These are phyloP conservation scores for Candida boleticola DNA, from an alignment of 805 yeast species.

Conservation along the genomic window DNA sequence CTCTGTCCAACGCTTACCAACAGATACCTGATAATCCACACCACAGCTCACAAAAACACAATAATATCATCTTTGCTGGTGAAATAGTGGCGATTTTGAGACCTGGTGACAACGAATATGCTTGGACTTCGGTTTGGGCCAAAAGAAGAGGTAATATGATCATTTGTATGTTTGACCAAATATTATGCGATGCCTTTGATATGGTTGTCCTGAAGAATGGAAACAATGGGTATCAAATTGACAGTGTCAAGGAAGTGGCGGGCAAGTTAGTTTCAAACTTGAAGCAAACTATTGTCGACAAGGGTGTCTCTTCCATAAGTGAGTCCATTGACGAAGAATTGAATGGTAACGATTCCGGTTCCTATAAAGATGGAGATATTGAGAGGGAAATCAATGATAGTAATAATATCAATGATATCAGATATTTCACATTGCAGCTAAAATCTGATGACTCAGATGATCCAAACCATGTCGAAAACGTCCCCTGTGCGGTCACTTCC, in stretches of 20 bases:
- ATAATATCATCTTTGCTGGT: slow-evolving; percentile 69
- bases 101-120: slow-evolving; percentile 57
- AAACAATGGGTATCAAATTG: slow-evolving; percentile 17
- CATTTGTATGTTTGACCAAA: slow-evolving; percentile 85
- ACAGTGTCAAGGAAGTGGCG: slow-evolving; percentile 30
- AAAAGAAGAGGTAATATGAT: slow-evolving; percentile 67
- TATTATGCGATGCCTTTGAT: slow-evolving; percentile 62
- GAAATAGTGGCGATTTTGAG: slow-evolving; percentile 78
- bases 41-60: slow-evolving; percentile 12
- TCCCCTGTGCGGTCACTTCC: slow-evolving; percentile 75
- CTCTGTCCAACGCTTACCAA: neutral
- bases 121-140: slow-evolving; percentile 93
- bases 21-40: slow-evolving; percentile 14
- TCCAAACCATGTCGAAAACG: slow-evolving; percentile 23
- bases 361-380: neutral
- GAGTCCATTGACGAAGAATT: slow-evolving; percentile 25
- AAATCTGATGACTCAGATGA: slow-evolving; percentile 32
- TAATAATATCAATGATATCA: slow-evolving; percentile 24
- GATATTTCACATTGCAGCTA: slow-evolving; percentile 61
- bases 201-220: slow-evolving; percentile 36
- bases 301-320: slow-evolving; percentile 19
- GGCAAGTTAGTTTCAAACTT: slow-evolving; percentile 28
- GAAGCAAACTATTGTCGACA: slow-evolving; percentile 9
- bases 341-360: neutral
- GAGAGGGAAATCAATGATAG: slow-evolving; percentile 4